Percentiles rank a stretch among this genome's conserved stretches.
Evolutionary conservation across 73 alveolate genomes (phyloP).

Genomic region (Paramecium biaurelia): DNA sequence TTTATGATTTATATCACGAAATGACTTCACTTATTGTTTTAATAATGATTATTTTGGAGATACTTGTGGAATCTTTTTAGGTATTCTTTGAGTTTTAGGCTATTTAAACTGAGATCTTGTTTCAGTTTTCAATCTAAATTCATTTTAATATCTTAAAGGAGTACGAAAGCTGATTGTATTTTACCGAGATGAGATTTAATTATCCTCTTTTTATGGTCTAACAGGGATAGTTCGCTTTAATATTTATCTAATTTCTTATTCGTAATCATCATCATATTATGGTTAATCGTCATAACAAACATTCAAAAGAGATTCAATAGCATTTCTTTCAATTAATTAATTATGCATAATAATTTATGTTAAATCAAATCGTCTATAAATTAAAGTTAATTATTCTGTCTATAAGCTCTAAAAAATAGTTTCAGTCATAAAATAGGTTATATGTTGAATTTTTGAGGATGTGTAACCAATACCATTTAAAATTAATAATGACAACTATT

Average conservation of each 20-base stretch:
- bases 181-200: background rate
- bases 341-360: background rate
- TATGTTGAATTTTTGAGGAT: background rate
- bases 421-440: background rate
- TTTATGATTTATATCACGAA: background rate
- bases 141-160: background rate
- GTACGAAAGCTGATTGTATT: background rate
- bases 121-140: background rate
- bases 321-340: constrained; percentile 25
- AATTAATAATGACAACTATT: too few species aligned
- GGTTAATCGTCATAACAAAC: background rate
- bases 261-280: background rate
- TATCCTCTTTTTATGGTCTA: background rate
- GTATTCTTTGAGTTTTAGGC: background rate
- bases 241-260: background rate
- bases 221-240: background rate
- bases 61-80: background rate
- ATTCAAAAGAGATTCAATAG: background rate
- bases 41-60: background rate
- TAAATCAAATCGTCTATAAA: background rate
- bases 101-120: background rate
- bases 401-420: background rate
- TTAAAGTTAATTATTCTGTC: background rate
- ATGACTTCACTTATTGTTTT: background rate
- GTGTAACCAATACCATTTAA: too few species aligned